Percentiles rank a stretch among this genome's conserved stretches.
These are phyloP conservation scores for Astragalus membranaceus DNA, from an alignment of 306 rosid genomes.

Conservation along the genomic window DNA sequence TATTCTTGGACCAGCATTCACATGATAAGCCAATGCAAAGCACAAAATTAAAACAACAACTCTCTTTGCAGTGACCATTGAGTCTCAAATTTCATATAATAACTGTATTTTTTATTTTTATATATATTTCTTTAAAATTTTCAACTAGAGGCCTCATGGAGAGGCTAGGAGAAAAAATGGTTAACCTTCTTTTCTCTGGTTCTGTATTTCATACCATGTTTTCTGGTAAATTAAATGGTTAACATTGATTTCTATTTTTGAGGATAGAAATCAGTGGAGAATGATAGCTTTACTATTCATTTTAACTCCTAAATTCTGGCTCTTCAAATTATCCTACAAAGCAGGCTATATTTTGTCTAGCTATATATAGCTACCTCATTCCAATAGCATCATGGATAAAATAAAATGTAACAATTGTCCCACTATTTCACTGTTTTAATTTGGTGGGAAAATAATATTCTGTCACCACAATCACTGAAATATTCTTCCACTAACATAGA, in stretches of 20 bases:
- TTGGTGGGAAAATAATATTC: constrained; percentile 29
- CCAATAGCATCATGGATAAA: neutral
- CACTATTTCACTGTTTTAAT: neutral
- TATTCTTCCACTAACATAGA: constrained; percentile 21
- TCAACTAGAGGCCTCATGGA: constrained; percentile 1
- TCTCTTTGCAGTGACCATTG: constrained; percentile 36
- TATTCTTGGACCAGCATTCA: neutral
- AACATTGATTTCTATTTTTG: constrained; percentile 17
- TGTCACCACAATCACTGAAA: constrained; percentile 35
- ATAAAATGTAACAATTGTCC: neutral
- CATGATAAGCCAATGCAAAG: constrained; percentile 15
- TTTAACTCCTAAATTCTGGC: constrained; percentile 16
- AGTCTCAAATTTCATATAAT: neutral
- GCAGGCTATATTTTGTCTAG: constrained; percentile 15
- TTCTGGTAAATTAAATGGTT: constrained; percentile 21
- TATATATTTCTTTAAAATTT: neutral
- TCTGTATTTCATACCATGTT: neutral
- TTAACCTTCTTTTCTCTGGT: neutral
- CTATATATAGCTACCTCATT: constrained; percentile 9
- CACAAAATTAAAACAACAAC: constrained; percentile 18
- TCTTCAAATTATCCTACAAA: neutral
- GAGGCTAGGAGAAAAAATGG: constrained; percentile 17
- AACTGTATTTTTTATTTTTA: neutral
- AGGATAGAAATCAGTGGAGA: constrained; percentile 11
- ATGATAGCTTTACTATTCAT: neutral